These are phyloP conservation scores for Ascochyta fabae DNA, from an alignment of 2,329 filamentous ascomycete species.

Conservation along the genomic window DNA sequence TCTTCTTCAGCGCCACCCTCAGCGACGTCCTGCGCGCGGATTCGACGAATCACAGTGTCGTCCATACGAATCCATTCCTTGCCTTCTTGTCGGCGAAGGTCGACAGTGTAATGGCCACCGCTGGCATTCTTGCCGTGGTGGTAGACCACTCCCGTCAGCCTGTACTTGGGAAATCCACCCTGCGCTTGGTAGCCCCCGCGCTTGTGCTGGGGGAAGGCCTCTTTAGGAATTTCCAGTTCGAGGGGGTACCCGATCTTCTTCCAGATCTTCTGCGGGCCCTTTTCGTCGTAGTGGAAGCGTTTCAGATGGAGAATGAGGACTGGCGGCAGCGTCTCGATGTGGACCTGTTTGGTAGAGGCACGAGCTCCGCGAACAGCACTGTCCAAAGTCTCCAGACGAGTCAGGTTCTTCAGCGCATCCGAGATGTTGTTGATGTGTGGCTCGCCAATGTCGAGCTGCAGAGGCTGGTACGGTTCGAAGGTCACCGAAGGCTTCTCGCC, in stretches of 20 bases:
- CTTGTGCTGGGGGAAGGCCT: constrained; percentile 81
- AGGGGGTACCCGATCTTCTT: constrained; percentile 96
- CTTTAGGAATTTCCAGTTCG: constrained; percentile 90
- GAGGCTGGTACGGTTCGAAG: constrained; percentile 88
- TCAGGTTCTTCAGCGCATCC: constrained; percentile 86
- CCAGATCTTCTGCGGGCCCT: constrained; percentile 95
- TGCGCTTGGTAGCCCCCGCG: constrained; percentile 69
- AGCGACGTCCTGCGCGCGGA: constrained; percentile 87
- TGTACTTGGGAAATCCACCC: constrained; percentile 79
- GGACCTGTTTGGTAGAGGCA: constrained; percentile 88
- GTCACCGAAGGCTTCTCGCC: constrained; percentile 91
- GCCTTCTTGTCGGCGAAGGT: constrained; percentile 92
- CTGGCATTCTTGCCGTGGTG: constrained; percentile 97
- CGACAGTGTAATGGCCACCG: constrained; percentile 97
- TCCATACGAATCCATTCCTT: constrained; percentile 95
- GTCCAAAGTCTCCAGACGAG: constrained; percentile 81
- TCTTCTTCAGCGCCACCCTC: constrained; percentile 84
- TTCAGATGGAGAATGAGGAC: constrained; percentile 95
- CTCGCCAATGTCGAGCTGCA: constrained; percentile 93
- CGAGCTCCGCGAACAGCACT: constrained; percentile 80
- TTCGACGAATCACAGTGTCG: constrained; percentile 85
- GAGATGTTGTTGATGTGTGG: constrained; percentile 87
- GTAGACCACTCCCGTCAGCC: constrained; percentile 88
- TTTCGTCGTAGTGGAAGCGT: constrained; percentile 93
- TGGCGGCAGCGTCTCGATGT: constrained; percentile 88